phyloP scores from a whole-genome alignment of 306 rosid genomes.

The Urtica urens region DNA sequence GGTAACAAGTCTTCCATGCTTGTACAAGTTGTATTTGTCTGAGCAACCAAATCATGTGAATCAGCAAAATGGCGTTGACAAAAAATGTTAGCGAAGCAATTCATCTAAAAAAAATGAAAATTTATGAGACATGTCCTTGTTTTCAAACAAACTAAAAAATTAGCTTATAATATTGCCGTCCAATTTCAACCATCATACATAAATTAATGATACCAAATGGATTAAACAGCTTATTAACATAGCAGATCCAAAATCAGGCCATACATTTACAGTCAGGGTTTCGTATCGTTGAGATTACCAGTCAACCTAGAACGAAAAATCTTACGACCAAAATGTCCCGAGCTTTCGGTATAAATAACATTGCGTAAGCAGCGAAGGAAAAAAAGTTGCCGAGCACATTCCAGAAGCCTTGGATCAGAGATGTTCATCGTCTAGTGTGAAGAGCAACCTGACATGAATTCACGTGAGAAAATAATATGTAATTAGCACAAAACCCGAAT shows the following conservation, averaged over 20 bases:
- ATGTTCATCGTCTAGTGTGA: conserved; percentile 30
- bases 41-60: too few relatives aligned
- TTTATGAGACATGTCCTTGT: too few relatives aligned
- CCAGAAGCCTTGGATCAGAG: conserved; percentile 25
- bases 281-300: neutral
- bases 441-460: conserved; percentile 47
- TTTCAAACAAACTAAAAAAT: too few relatives aligned
- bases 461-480: conserved; percentile 5
- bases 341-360: neutral
- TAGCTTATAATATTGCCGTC: neutral
- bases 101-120: too few relatives aligned
- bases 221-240: neutral
- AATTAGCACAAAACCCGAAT: too few relatives aligned
- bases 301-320: conserved; percentile 7
- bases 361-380: neutral
- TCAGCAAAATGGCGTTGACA: too few relatives aligned
- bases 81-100: too few relatives aligned
- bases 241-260: conserved; percentile 10
- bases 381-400: neutral
- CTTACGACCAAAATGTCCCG: conserved; percentile 2
- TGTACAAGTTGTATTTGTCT: too few relatives aligned
- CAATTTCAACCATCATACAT: neutral
- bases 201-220: neutral
- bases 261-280: conserved; percentile 6
- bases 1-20: too few relatives aligned